phyloP scores from a whole-genome alignment of 495 filamentous ascomycete species.

The Talaromyces nanjingensis region DNA sequence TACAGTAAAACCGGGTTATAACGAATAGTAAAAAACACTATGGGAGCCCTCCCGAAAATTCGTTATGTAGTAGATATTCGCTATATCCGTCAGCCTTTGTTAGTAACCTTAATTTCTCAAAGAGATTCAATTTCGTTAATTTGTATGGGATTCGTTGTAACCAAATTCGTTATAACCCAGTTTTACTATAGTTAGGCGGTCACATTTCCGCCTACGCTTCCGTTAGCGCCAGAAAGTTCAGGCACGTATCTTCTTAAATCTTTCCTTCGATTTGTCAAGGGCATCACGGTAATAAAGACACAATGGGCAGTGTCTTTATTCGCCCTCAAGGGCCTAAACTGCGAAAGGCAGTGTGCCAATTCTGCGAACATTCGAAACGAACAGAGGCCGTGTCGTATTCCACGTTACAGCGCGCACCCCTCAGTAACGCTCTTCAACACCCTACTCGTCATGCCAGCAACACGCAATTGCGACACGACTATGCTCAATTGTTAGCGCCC shows the following conservation, averaged over 20 bases:
- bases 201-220: constrained; percentile 3
- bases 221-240: background rate
- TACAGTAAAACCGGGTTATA: no score
- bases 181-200: constrained; percentile 7
- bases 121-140: no score
- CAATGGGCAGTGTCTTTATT: constrained; percentile 31
- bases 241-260: background rate
- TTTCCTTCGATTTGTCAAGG: no score
- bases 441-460: background rate
- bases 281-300: background rate
- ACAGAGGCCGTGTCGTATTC: background rate
- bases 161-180: no score
- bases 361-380: constrained; percentile 27
- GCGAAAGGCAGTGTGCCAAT: constrained; percentile 28
- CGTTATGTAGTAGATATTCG: no score
- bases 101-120: no score
- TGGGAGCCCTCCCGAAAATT: no score
- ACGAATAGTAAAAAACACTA: no score
- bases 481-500: background rate
- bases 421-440: background rate
- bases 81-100: no score
- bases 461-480: background rate
- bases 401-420: background rate
- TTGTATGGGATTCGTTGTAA: no score
- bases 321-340: constrained; percentile 19